Percentiles rank a stretch among this genome's conserved stretches.
phyloP scores from a whole-genome alignment of 164 flowering plant genomes.

The Chloranthus sessilifolius region DNA sequence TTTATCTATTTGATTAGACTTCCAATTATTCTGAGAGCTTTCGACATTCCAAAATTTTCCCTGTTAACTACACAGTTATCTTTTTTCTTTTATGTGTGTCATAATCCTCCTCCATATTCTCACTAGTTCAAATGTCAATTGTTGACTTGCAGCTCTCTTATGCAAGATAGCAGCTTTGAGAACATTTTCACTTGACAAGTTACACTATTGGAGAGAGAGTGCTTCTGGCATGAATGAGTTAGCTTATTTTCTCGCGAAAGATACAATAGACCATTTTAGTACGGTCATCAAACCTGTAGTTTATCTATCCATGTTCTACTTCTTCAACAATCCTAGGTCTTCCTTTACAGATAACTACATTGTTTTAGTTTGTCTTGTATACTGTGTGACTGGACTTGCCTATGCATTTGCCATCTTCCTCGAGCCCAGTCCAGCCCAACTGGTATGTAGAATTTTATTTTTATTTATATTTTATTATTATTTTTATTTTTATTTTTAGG shows the following conservation, averaged over 20 bases:
- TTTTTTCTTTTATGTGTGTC: neutral
- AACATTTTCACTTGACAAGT: conserved; percentile 79
- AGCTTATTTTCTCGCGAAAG: conserved; percentile 84
- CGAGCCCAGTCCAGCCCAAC: conserved; percentile 82
- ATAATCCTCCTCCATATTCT: conserved; percentile 1
- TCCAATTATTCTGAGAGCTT: too few species aligned
- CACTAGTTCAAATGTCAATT: too few species aligned
- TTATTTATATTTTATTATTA: too few species aligned
- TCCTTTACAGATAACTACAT: conserved; percentile 66
- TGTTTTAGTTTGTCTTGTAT: conserved; percentile 76
- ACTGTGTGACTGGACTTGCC: conserved; percentile 96
- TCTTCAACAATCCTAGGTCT: conserved; percentile 97
- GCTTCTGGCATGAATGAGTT: conserved; percentile 85
- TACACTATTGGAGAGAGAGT: conserved; percentile 90
- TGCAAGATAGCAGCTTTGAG: conserved; percentile 86
- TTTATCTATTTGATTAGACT: too few species aligned
- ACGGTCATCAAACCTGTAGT: conserved; percentile 83
- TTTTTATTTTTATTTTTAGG: too few species aligned
- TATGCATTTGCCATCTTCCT: conserved; percentile 74
- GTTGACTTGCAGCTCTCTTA: conserved; percentile 63
- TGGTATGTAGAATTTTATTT: conserved; percentile 43
- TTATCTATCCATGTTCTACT: conserved; percentile 95
- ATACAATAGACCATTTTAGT: conserved; percentile 79
- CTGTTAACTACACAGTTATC: too few species aligned
- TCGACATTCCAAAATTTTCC: too few species aligned